A percentile compares a stretch with the other conserved stretches of the same genome.
These are phyloP conservation scores for Actinidia arguta DNA, from an alignment of 179 eudicot genomes.

Conservation along the genomic window DNA sequence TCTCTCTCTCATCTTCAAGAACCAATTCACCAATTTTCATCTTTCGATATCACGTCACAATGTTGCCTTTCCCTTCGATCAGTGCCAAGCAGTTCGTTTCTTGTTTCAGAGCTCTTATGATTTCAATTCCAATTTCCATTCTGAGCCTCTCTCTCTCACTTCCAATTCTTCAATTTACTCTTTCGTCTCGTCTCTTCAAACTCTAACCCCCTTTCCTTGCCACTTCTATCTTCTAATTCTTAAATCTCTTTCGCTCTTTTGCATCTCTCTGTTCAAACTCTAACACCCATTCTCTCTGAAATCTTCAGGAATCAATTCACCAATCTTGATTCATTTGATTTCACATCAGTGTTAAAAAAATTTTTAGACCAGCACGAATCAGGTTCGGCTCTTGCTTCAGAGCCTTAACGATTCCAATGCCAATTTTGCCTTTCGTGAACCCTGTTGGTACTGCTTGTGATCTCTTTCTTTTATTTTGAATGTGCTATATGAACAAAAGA, in stretches of 20 bases:
- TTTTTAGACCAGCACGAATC: background rate
- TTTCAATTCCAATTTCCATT: too few relatives aligned
- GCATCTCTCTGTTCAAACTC: background rate
- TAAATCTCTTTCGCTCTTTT: background rate
- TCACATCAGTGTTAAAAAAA: background rate
- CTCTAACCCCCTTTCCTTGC: background rate
- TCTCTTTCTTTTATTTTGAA: background rate
- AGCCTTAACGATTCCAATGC: constrained; percentile 21
- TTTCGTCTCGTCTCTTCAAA: background rate
- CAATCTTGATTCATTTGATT: constrained; percentile 10
- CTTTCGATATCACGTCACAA: too few relatives aligned
- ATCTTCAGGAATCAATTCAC: background rate
- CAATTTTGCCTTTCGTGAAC: constrained; percentile 16
- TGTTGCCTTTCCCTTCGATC: too few relatives aligned
- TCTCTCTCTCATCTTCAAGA: too few relatives aligned
- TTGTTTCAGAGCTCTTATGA: too few relatives aligned
- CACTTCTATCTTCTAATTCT: background rate
- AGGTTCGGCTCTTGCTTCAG: constrained; percentile 25
- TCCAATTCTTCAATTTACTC: background rate
- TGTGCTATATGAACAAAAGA: too few relatives aligned
- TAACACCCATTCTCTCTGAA: background rate
- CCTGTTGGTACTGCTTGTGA: constrained; percentile 5
- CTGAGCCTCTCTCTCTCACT: too few relatives aligned
- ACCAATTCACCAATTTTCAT: too few relatives aligned
- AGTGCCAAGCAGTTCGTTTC: too few relatives aligned